A percentile compares a stretch with the other conserved stretches of the same genome.
Evolutionary conservation across 2,329 filamentous ascomycete species (phyloP).

Genomic region (Hortaea werneckii): DNA sequence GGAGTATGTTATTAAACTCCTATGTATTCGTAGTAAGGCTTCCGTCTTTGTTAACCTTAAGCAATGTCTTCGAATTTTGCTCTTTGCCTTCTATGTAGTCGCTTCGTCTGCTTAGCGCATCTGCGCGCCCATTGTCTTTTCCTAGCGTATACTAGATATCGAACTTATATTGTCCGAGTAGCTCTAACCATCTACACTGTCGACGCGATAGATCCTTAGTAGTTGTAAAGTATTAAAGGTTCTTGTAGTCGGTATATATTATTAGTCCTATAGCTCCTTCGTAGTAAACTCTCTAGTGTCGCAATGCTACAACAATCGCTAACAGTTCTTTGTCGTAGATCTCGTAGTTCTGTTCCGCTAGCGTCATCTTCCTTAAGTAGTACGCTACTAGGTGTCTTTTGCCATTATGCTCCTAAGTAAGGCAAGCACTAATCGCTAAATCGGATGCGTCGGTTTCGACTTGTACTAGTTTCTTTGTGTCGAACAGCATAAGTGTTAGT

Average conservation of each 20-base stretch:
- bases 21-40: constrained; percentile 1
- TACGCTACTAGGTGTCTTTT: neutral
- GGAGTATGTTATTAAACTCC: neutral
- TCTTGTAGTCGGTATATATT: constrained; percentile 9
- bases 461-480: constrained; percentile 1
- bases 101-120: neutral
- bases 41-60: neutral
- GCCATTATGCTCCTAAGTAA: neutral
- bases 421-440: neutral
- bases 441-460: constrained; percentile 2
- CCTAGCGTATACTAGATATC: constrained; percentile 1
- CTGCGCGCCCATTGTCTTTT: neutral
- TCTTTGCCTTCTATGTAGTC: constrained; percentile 1
- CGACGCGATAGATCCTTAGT: constrained; percentile 7
- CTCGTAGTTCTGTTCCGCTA: constrained; percentile 6
- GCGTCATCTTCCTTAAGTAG: neutral
- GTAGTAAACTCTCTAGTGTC: constrained; percentile 9
- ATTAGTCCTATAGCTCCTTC: constrained; percentile 8
- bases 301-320: constrained; percentile 6
- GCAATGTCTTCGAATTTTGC: neutral
- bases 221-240: constrained; percentile 9
- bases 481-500: constrained; percentile 5
- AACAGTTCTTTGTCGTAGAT: constrained; percentile 11
- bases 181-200: constrained; percentile 5
- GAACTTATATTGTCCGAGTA: constrained; percentile 1